Conservation (phyloP, 805 yeast genomes). For the Nakazawaea holstii region DNA sequence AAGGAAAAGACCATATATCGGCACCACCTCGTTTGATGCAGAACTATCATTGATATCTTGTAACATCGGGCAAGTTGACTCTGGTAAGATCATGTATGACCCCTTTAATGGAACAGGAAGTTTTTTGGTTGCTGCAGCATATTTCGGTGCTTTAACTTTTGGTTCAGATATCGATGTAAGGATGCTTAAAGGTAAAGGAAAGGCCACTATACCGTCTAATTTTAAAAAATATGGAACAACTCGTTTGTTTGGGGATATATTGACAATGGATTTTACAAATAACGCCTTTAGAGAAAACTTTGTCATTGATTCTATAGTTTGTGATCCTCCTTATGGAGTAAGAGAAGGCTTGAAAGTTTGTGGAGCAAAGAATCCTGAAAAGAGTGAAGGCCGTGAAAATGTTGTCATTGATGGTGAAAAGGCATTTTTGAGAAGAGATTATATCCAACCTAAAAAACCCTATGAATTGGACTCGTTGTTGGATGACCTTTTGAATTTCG, state of each 20-base stretch:
- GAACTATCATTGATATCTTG: conserved; percentile 85
- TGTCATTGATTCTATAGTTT: conserved; percentile 71
- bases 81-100: conserved; percentile 72
- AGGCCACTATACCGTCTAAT: conserved; percentile 39
- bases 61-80: conserved; percentile 71
- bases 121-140: conserved; percentile 81
- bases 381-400: conserved; percentile 67
- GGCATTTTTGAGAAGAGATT: conserved; percentile 75
- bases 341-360: conserved; percentile 92
- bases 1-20: conserved; percentile 78
- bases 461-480: conserved; percentile 73
- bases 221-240: conserved; percentile 68
- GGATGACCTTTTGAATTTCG: conserved; percentile 71
- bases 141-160: conserved; percentile 71
- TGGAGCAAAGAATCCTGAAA: conserved; percentile 68
- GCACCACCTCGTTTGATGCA: conserved; percentile 96
- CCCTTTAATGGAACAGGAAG: conserved; percentile 98
- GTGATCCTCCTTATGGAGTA: conserved; percentile 98
- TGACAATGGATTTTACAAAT: conserved; percentile 94
- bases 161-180: conserved; percentile 94
- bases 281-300: conserved; percentile 66
- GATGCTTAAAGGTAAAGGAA: conserved; percentile 61
- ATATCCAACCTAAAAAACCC: conserved; percentile 89
- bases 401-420: conserved; percentile 72
- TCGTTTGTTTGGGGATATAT: conserved; percentile 58